Conservation (phyloP, 1,284 basidiomycete species). For the Lignosus rhinocerotis region DNA sequence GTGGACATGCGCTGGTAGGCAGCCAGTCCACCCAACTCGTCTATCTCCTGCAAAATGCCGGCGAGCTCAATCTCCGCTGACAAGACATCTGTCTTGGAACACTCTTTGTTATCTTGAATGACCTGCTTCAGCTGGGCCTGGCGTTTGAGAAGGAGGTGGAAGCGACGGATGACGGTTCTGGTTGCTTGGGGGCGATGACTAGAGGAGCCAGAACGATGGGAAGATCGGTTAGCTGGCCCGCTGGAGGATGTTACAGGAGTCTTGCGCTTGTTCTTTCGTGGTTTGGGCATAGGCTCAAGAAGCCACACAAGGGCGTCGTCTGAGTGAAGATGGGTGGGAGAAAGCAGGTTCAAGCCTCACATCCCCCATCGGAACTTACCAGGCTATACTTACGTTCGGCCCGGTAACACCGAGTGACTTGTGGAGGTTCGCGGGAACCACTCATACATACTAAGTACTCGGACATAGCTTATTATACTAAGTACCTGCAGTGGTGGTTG, state of each 20-base stretch:
- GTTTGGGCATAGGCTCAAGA: conserved; percentile 26
- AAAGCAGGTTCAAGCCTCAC: too few relatives aligned
- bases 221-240: conserved; percentile 7
- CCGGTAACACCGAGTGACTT: too few relatives aligned
- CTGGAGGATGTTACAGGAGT: conserved; percentile 27
- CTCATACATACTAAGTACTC: too few relatives aligned
- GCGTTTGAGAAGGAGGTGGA: conserved; percentile 68
- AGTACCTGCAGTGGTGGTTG: too few relatives aligned
- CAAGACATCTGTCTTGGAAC: conserved; percentile 10
- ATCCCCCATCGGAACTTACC: too few relatives aligned
- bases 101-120: conserved; percentile 6
- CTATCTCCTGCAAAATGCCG: conserved; percentile 61
- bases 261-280: conserved; percentile 31
- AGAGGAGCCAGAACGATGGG: conserved; percentile 31
- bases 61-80: conserved; percentile 38
- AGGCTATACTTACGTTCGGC: too few relatives aligned
- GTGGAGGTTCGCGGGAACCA: too few relatives aligned
- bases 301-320: too few relatives aligned
- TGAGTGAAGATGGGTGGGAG: too few relatives aligned
- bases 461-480: too few relatives aligned
- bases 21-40: conserved; percentile 70
- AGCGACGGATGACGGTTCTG: conserved; percentile 65
- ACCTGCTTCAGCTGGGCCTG: conserved; percentile 47
- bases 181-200: conserved; percentile 51
- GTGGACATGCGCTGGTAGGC: conserved; percentile 81